A percentile compares a stretch with the other conserved stretches of the same genome.
Evolutionary conservation across 345 rosid genomes (phyloP).

Genomic region (Heritiera littoralis): DNA sequence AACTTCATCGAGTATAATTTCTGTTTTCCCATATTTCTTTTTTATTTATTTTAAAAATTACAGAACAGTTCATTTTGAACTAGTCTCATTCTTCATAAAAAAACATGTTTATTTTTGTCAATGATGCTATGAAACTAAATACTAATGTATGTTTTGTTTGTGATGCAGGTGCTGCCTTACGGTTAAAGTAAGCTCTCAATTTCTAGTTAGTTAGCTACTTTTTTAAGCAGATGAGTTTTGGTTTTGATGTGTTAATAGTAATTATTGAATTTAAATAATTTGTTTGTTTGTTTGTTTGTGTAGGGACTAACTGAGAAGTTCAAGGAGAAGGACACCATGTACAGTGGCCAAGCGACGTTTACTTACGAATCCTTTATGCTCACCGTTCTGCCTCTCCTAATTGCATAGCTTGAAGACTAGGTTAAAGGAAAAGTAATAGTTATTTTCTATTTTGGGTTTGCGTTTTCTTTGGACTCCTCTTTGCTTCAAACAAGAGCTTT

Average conservation of each 20-base stretch:
- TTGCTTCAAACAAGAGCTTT: no score
- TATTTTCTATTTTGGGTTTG: no score
- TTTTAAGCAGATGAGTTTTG: background rate
- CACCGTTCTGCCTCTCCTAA: conserved; percentile 81
- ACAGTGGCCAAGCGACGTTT: conserved; percentile 77
- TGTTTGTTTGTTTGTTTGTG: background rate
- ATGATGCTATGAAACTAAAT: no score
- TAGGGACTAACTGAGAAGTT: conserved; percentile 95
- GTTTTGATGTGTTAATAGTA: background rate
- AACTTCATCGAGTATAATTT: conserved; percentile 86
- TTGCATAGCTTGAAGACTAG: conserved; percentile 33
- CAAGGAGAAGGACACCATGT: conserved; percentile 68
- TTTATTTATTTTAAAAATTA: no score
- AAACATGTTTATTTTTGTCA: no score
- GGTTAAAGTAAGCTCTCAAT: conserved; percentile 61
- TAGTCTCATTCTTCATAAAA: background rate
- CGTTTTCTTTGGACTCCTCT: no score
- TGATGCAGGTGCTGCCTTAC: conserved; percentile 77
- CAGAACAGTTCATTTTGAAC: background rate
- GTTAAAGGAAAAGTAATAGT: no score
- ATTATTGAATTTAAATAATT: background rate
- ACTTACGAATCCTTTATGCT: conserved; percentile 83
- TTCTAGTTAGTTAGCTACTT: background rate
- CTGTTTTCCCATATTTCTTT: background rate
- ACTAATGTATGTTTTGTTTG: no score